A percentile compares a stretch with the other conserved stretches of the same genome.
Evolutionary conservation across 352 stramenopile genomes (phyloP).

Genomic region (Phytophthora tentaculata): DNA sequence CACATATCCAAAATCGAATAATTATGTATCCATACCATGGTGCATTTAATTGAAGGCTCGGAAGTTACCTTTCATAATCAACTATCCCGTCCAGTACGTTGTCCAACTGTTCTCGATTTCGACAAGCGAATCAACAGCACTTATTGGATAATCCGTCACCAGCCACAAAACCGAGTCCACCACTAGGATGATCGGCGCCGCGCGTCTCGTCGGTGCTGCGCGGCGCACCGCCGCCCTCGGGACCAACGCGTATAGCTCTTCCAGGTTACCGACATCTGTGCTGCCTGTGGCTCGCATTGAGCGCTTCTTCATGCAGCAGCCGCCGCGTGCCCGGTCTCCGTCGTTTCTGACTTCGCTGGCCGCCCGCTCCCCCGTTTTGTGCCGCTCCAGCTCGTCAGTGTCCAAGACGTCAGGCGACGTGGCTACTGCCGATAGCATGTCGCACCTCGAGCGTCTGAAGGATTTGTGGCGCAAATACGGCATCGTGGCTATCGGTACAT

Average conservation of each 20-base stretch:
- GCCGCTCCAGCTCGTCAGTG: conserved; percentile 32
- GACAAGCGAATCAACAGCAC: neutral
- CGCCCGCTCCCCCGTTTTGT: neutral
- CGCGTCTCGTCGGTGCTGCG: conserved; percentile 16
- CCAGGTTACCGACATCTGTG: neutral
- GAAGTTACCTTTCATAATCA: neutral
- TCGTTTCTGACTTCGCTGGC: conserved; percentile 11
- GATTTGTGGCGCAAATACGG: conserved; percentile 88
- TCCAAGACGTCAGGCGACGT: conserved; percentile 20
- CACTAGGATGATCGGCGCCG: conserved; percentile 22
- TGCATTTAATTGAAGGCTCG: no score
- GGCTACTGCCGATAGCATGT: conserved; percentile 27
- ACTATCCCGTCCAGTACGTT: neutral
- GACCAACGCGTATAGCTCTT: neutral
- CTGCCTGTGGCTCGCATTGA: conserved; percentile 8
- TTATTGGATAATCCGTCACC: conserved; percentile 9
- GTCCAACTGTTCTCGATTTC: neutral
- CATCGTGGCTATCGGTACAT: conserved; percentile 83
- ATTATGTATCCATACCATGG: neutral
- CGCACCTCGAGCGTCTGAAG: conserved; percentile 65
- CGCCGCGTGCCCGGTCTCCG: conserved; percentile 14
- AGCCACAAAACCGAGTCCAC: conserved; percentile 5
- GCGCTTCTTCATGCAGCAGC: conserved; percentile 23
- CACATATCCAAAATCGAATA: conserved; percentile 3
- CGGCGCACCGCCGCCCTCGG: neutral